A percentile compares a stretch with the other conserved stretches of the same genome.
Evolutionary conservation across 352 stramenopile genomes (phyloP).

Genomic region (Elongisporangium anandrum): DNA sequence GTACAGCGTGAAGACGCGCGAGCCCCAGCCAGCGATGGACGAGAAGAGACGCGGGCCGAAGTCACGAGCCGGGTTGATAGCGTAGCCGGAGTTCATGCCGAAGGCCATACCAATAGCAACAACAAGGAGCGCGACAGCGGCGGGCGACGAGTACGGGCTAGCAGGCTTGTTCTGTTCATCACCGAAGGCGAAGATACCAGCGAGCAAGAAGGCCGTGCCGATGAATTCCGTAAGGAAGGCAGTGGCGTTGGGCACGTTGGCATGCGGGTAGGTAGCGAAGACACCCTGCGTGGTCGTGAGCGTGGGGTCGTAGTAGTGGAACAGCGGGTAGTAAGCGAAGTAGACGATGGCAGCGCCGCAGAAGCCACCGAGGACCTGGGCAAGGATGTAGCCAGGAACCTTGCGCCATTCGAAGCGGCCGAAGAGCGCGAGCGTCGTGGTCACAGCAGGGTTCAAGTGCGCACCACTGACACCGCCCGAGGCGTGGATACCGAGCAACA

Average conservation of each 20-base stretch:
- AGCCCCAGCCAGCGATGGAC: conserved; percentile 34
- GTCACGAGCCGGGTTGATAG: conserved; percentile 58
- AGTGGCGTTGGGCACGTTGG: conserved; percentile 27
- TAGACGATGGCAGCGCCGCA: conserved; percentile 34
- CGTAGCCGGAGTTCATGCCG: conserved; percentile 63
- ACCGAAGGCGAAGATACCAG: conserved; percentile 48
- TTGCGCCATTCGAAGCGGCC: conserved; percentile 44
- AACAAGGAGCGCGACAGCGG: conserved; percentile 39
- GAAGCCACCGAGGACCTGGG: conserved; percentile 41
- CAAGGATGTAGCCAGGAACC: conserved; percentile 38
- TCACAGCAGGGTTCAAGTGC: conserved; percentile 62
- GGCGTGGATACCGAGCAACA: conserved; percentile 57
- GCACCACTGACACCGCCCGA: conserved; percentile 44
- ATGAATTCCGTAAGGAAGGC: conserved; percentile 65
- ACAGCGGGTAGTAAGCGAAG: conserved; percentile 52
- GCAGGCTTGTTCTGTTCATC: conserved; percentile 52
- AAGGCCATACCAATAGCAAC: conserved; percentile 56
- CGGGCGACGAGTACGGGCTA: conserved; percentile 31
- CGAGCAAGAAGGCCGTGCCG: conserved; percentile 45
- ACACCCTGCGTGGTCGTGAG: conserved; percentile 24
- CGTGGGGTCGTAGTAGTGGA: conserved; percentile 32
- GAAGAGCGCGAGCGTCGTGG: conserved; percentile 37
- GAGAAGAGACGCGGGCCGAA: conserved; percentile 48
- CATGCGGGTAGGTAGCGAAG: conserved; percentile 49
- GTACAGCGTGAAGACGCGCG: conserved; percentile 32